Conservation (phyloP, 1,139 yeast species). For the Protomyces inouyei region DNA sequence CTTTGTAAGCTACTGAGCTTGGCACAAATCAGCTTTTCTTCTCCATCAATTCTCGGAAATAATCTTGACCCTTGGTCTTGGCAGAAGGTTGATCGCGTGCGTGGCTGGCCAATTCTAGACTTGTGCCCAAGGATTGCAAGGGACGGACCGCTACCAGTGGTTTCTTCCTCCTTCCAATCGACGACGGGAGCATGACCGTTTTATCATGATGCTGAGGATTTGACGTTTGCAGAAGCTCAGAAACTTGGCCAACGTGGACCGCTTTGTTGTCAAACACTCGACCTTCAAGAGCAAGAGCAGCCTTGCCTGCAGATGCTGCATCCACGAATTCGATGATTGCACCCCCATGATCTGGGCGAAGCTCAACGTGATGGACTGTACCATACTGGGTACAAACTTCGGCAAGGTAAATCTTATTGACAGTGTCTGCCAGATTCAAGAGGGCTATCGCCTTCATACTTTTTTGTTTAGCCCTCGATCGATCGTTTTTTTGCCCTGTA, state of each 20-base stretch:
- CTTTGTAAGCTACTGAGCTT: no score
- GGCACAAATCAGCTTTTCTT: background rate
- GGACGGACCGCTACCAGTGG: background rate
- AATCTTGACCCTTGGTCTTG: background rate
- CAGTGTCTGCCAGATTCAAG: constrained; percentile 36
- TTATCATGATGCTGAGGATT: background rate
- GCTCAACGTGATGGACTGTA: constrained; percentile 40
- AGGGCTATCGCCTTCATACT: constrained; percentile 32
- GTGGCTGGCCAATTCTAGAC: no score
- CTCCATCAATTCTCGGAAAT: background rate
- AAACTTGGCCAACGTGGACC: constrained; percentile 44
- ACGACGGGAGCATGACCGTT: background rate
- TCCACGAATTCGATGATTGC: constrained; percentile 53
- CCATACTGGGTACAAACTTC: constrained; percentile 45
- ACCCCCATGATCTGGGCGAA: constrained; percentile 49
- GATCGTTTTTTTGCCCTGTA: background rate
- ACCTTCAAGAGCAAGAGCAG: constrained; percentile 50
- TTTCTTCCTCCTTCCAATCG: constrained; percentile 1
- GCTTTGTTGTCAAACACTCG: constrained; percentile 41
- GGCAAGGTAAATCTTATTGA: constrained; percentile 35
- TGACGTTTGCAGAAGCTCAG: constrained; percentile 25
- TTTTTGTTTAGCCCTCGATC: background rate
- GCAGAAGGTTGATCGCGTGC: no score
- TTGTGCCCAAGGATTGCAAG: no score
- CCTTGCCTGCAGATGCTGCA: constrained; percentile 53